These are phyloP conservation scores for Paracoccidioides lutzii DNA, from an alignment of 2,329 filamentous ascomycete genomes.

Conservation along the genomic window DNA sequence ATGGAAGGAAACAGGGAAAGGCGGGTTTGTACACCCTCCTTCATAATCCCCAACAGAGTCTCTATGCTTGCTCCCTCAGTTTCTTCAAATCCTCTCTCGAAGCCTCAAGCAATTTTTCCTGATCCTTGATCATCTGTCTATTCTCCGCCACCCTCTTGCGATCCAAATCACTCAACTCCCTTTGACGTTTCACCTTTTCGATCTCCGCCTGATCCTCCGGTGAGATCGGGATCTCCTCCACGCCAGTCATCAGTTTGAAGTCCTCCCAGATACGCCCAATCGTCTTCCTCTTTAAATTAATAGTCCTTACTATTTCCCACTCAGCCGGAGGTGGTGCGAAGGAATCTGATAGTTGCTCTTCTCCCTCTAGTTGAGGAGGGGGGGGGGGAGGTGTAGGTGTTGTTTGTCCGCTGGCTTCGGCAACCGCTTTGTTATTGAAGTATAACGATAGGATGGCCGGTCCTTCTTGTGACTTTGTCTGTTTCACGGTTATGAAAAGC, in stretches of 20 bases:
- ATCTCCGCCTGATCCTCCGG: conserved; percentile 25
- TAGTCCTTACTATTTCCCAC: conserved; percentile 21
- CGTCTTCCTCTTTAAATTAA: conserved; percentile 29
- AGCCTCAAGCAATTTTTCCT: conserved; percentile 33
- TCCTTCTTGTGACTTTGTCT: conserved; percentile 42
- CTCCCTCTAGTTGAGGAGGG: conserved; percentile 10
- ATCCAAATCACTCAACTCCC: conserved; percentile 26
- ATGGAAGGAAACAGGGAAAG: neutral
- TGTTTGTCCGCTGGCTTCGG: conserved; percentile 6
- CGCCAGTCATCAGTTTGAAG: conserved; percentile 30
- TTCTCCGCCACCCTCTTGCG: conserved; percentile 25
- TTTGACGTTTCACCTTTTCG: conserved; percentile 24
- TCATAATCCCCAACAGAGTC: too few relatives aligned
- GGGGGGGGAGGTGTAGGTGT: conserved; percentile 7
- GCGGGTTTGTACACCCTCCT: neutral
- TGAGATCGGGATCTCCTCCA: conserved; percentile 34
- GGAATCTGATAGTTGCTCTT: conserved; percentile 17
- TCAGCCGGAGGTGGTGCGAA: conserved; percentile 22
- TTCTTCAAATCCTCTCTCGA: conserved; percentile 33
- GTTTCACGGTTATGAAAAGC: conserved; percentile 69
- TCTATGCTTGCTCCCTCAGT: conserved; percentile 22
- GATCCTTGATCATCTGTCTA: conserved; percentile 33
- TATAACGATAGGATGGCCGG: conserved; percentile 31
- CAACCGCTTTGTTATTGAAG: conserved; percentile 23
- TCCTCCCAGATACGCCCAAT: conserved; percentile 32